A percentile compares a stretch with the other conserved stretches of the same genome.
phyloP scores from a whole-genome alignment of 176 grass and related monocot genomes.

The Rhynchospora breviuscula region DNA sequence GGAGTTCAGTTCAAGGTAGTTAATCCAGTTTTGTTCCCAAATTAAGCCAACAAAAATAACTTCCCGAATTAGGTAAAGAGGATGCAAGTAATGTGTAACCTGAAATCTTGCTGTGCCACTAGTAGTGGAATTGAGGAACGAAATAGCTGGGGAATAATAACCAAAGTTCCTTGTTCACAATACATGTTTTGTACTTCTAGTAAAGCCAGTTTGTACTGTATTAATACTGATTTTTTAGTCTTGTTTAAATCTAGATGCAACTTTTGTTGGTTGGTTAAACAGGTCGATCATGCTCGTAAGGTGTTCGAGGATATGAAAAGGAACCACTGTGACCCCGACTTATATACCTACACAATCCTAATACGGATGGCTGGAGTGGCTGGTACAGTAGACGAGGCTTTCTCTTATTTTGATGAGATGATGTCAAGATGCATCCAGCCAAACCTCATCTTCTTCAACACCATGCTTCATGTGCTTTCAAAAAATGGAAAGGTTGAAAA shows the following conservation, averaged over 20 bases:
- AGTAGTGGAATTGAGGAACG: too few species aligned
- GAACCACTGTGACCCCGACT: constrained; percentile 63
- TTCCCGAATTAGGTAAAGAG: too few species aligned
- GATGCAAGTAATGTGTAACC: too few species aligned
- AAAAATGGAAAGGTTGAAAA: constrained; percentile 84
- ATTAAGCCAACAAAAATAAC: background rate
- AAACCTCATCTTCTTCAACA: constrained; percentile 83
- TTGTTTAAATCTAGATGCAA: background rate
- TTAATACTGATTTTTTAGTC: background rate
- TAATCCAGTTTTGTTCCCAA: background rate
- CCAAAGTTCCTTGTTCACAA: too few species aligned
- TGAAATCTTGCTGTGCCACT: too few species aligned
- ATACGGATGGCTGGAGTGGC: constrained; percentile 87
- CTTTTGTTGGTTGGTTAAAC: constrained; percentile 27
- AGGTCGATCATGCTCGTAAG: constrained; percentile 73
- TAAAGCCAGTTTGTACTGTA: background rate
- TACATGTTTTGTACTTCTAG: background rate
- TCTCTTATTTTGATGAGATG: constrained; percentile 87
- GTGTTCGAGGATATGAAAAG: constrained; percentile 98
- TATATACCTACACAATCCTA: constrained; percentile 87
- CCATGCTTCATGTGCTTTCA: constrained; percentile 80
- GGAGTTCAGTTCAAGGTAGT: background rate
- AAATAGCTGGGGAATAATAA: too few species aligned
- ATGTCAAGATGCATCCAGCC: constrained; percentile 48
- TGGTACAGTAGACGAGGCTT: constrained; percentile 48